A percentile compares a stretch with the other conserved stretches of the same genome.
Conservation (phyloP, 768 basidiomycete species). For the Dioszegia crocea region DNA sequence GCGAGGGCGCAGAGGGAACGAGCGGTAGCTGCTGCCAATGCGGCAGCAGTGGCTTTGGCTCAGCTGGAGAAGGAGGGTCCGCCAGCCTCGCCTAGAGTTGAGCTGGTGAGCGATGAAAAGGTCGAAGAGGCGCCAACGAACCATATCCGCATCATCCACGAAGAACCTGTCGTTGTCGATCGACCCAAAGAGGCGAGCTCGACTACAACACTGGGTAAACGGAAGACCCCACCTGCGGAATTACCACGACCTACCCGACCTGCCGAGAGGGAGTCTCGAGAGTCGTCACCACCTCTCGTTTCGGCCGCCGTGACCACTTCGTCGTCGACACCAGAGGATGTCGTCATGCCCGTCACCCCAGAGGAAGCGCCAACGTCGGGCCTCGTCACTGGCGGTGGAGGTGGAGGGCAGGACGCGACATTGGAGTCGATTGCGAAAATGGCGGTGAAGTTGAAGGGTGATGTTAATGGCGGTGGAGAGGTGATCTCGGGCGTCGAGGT, state of each 20-base stretch:
- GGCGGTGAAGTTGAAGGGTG: neutral
- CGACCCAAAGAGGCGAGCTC: neutral
- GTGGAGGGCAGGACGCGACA: neutral
- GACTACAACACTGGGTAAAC: neutral
- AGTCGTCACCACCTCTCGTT: neutral
- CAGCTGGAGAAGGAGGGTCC: neutral
- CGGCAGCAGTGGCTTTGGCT: too few species aligned
- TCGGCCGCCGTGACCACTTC: neutral
- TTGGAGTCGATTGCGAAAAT: neutral
- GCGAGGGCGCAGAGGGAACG: too few species aligned
- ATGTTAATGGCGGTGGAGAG: neutral
- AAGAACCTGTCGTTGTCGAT: neutral
- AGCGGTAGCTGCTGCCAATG: neutral
- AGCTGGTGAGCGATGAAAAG: neutral
- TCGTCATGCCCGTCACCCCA: conserved; percentile 5
- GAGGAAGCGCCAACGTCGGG: neutral
- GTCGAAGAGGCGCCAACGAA: neutral
- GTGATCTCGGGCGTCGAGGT: too few species aligned
- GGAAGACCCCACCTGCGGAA: neutral
- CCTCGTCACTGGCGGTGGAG: neutral
- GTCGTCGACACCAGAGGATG: neutral
- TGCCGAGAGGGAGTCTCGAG: neutral
- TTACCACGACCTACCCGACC: neutral
- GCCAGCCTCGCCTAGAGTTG: neutral
- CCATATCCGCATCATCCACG: neutral